Conservation (phyloP, 345 rosid genomes). For the Aethionema arabicum region DNA sequence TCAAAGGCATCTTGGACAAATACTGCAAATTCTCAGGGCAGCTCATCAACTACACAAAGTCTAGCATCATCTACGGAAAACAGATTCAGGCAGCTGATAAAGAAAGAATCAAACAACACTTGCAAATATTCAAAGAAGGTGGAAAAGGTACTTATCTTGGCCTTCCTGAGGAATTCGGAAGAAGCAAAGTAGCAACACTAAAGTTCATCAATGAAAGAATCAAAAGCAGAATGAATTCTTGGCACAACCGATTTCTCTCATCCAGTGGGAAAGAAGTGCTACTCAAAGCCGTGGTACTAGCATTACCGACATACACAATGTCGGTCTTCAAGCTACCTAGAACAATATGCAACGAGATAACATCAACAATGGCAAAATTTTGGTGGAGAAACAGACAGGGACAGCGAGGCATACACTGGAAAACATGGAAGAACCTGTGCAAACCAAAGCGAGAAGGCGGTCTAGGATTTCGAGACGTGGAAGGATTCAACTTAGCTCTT, state of each 20-base stretch:
- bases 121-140: not conserved
- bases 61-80: not conserved
- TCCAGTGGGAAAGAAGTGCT: not conserved
- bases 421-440: not conserved
- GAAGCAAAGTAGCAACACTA: not conserved
- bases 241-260: not conserved
- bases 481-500: not conserved
- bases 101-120: not conserved
- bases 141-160: not conserved
- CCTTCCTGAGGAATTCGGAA: not conserved
- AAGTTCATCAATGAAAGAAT: not conserved
- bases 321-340: not conserved
- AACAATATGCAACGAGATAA: not conserved
- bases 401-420: not conserved
- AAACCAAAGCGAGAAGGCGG: not conserved
- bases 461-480: not conserved
- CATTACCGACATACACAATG: not conserved
- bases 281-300: not conserved
- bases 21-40: no score
- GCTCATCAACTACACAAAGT: not conserved
- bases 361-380: not conserved
- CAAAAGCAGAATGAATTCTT: not conserved
- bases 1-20: not conserved
- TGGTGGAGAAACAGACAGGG: not conserved
- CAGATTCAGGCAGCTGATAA: not conserved